Evolutionary conservation across 331 rosid genomes (phyloP), one percentile per base, ranked within the genome.

Genomic region (Rhamnella rubrinervis): DNA sequence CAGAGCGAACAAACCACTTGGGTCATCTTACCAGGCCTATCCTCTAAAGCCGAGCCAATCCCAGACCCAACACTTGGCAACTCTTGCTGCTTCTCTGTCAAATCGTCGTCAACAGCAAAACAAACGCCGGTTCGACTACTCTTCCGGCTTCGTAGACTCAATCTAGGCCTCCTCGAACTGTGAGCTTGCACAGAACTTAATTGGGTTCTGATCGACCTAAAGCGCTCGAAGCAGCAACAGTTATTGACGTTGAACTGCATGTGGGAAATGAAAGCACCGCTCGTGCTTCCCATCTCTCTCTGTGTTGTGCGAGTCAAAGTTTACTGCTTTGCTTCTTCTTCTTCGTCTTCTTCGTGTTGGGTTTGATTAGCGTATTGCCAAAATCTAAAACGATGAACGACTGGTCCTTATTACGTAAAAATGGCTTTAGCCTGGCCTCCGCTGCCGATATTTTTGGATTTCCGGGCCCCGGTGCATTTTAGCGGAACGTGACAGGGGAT

Each of bases 41-140:
- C 96, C 61, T 86, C 93, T 26, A 86, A 61, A n/a, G 86, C 88
- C 7, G 92, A 80, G 65, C 85, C 92, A 62, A 79, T 70, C 14
- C 81, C 72, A 71, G 56, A 31, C 15, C 70, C 63, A 47, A 51
- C 68, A 63, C 68, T 26, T 44, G 26, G 80, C 20, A 65, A 49
- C 35, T 88, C 93, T 70, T 63, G 84, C 78, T 75, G 83, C 63
- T 83, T 75, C 81, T 76, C 85, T 73, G 83, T 83, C 67, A 80
- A 77, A 40, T 84, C 92, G 25, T 90, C 98, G 55, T 90, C 96
- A 3, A 88, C 95, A 16, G 97, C 96, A 23, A 75, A 82, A 77
- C 96, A 84, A 21, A 87, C 78, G 31, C 84, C 64, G 28, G 23
- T 44, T 21, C 63, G 6, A 71, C 50, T 69, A 8, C 75, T 75